Evolutionary conservation across 805 yeast genomes (phyloP), one percentile per base, ranked within the genome.

Genomic region (Metschnikowia santaceciliae): DNA sequence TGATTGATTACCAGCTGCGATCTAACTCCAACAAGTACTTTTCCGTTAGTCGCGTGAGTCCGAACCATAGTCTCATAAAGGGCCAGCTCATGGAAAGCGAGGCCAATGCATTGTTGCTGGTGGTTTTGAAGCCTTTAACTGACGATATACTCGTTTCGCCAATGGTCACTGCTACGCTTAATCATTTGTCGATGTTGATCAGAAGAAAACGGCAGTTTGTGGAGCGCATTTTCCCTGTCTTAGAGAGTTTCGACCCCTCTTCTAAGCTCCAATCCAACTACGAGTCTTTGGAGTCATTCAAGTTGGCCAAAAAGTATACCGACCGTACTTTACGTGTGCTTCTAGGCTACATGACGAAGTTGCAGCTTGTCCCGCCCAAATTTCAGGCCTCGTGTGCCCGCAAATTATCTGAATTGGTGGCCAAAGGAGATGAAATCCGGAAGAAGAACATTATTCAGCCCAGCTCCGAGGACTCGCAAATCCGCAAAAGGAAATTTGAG

Each of bases 11-110:
- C 50, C 77, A 77, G 47, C 68, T 75, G 41, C 70, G 75, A 40
- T 75, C 81, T n/a, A 70, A 73, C 36, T 59, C 56, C 35, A 61
- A 51, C 52, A 49, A 58, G 20, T 77, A 74, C 37, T 74, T 78
- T 33, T 81, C 86, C 8, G 67, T 84, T 43, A 63, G 79, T 2
- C 65, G 74, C 49, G 82, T 83, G 3, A 74, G 75, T 19, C 65
- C 77, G 0, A 76, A 73, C 49, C 97, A 92, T 61, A 81, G 90
- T 1, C 78, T 88, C 38, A 74, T 90, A 41, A 79, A 80, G 48
- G 72, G 72, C 35, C 57, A 67, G 8, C 65, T 71, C 20, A 67
- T 90, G 54, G 90, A 86, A 56, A 80, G 85, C 6, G 96, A 91
- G 63, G 62, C 91, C 0, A 78, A 77, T 49, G 83, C 77, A 3